Percentiles rank a stretch among this genome's conserved stretches.
These are phyloP conservation scores for Darksidea phi DNA, from an alignment of 495 filamentous ascomycete species.

Conservation along the genomic window DNA sequence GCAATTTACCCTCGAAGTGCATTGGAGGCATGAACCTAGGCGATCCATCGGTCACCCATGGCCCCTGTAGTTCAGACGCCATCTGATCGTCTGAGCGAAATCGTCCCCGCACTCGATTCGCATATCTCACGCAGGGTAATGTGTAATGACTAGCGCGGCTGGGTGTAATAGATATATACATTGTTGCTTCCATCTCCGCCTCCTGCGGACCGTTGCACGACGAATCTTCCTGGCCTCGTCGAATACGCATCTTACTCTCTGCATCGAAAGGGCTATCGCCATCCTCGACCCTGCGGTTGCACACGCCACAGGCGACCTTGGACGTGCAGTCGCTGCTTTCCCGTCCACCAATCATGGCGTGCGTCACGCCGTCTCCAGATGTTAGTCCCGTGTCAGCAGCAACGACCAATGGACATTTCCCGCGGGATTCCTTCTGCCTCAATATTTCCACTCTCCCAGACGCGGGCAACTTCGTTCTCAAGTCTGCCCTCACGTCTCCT, in stretches of 20 bases:
- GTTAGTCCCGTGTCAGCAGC: constrained; percentile 39
- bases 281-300: constrained; percentile 1
- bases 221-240: neutral
- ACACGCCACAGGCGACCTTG: constrained; percentile 17
- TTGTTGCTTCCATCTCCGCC: constrained; percentile 1
- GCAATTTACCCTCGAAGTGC: constrained; percentile 20
- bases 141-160: constrained; percentile 12
- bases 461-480: constrained; percentile 32
- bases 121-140: constrained; percentile 19
- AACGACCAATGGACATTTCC: constrained; percentile 37
- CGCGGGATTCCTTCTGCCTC: constrained; percentile 36
- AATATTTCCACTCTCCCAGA: constrained; percentile 37
- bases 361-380: constrained; percentile 37
- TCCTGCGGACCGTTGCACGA: constrained; percentile 3
- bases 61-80: constrained; percentile 24
- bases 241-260: neutral
- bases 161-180: constrained; percentile 25
- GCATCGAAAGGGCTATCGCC: constrained; percentile 9
- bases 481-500: constrained; percentile 34
- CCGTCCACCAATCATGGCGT: constrained; percentile 36
- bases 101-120: constrained; percentile 32
- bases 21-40: constrained; percentile 23
- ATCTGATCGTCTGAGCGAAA: constrained; percentile 22
- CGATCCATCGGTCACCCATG: constrained; percentile 9
- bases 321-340: constrained; percentile 20